These are phyloP conservation scores for Naganishia randhawae DNA, from an alignment of 768 basidiomycete species.

Conservation along the genomic window DNA sequence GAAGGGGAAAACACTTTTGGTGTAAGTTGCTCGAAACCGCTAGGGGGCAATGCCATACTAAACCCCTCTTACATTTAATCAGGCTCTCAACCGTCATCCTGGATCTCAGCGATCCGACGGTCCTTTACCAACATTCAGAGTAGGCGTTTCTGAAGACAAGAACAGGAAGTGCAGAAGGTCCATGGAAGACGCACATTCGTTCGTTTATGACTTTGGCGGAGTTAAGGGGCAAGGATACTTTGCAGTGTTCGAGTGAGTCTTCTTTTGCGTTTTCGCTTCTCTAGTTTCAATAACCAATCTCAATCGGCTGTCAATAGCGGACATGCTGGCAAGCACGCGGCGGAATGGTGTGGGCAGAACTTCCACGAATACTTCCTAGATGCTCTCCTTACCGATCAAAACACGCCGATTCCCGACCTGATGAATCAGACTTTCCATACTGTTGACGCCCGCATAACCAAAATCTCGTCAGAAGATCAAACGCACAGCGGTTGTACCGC, in stretches of 20 bases:
- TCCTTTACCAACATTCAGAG: constrained; percentile 56
- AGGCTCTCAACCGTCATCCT: constrained; percentile 76
- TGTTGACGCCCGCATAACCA: constrained; percentile 78
- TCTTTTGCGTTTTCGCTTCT: background rate
- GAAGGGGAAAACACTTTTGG: constrained; percentile 71
- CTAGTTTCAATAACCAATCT: background rate
- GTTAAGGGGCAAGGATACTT: constrained; percentile 96
- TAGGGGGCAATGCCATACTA: background rate
- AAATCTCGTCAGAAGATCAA: constrained; percentile 80
- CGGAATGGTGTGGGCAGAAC: constrained; percentile 95
- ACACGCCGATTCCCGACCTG: constrained; percentile 70
- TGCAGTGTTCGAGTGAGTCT: constrained; percentile 75
- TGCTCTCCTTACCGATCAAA: constrained; percentile 62
- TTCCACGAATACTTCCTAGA: constrained; percentile 85
- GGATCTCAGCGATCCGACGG: constrained; percentile 23
- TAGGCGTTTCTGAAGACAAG: constrained; percentile 73
- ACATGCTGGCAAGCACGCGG: constrained; percentile 96
- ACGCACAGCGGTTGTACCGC: constrained; percentile 97
- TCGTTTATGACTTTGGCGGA: constrained; percentile 87
- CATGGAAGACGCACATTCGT: constrained; percentile 97
- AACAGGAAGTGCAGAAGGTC: constrained; percentile 78
- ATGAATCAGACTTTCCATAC: constrained; percentile 91
- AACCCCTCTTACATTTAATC: background rate
- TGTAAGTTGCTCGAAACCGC: constrained; percentile 51
- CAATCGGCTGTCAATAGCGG: constrained; percentile 53